Conservation (phyloP, 306 rosid genomes). For the Cicer yamashitae region DNA sequence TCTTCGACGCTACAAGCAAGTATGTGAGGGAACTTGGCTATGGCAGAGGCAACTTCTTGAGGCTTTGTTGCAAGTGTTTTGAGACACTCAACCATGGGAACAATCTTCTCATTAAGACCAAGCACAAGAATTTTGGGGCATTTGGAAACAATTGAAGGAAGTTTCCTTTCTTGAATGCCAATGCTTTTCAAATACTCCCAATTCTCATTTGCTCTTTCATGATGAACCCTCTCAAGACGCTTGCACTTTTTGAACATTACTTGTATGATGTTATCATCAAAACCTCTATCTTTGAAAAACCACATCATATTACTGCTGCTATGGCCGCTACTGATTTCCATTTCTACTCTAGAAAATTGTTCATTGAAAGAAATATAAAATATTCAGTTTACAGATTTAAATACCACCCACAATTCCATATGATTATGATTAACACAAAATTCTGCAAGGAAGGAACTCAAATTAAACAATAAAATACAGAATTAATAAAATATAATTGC, state of each 20-base stretch:
- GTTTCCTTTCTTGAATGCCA: constrained; percentile 85
- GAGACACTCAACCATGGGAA: constrained; percentile 87
- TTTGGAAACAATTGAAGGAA: constrained; percentile 80
- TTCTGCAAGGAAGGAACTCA: background rate
- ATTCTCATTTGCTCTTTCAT: constrained; percentile 76
- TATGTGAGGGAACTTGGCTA: constrained; percentile 80
- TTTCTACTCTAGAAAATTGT: constrained; percentile 30
- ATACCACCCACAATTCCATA: background rate
- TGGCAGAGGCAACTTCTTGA: constrained; percentile 73
- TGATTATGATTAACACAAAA: constrained; percentile 8
- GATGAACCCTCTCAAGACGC: constrained; percentile 67
- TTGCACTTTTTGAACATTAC: constrained; percentile 74
- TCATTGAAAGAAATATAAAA: background rate
- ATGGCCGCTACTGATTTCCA: constrained; percentile 59
- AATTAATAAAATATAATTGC: background rate
- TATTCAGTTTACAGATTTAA: constrained; percentile 29
- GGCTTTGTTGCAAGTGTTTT: constrained; percentile 74
- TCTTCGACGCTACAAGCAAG: constrained; percentile 83
- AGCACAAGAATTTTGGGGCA: constrained; percentile 84
- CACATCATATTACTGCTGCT: constrained; percentile 72
- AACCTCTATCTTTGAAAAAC: constrained; percentile 92
- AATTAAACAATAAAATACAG: background rate
- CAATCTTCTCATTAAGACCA: constrained; percentile 80
- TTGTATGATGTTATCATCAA: constrained; percentile 76
- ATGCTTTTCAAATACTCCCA: constrained; percentile 78